Evolutionary conservation across 164 flowering plant species (phyloP).

Genomic region (Chimonanthus salicifolius): DNA sequence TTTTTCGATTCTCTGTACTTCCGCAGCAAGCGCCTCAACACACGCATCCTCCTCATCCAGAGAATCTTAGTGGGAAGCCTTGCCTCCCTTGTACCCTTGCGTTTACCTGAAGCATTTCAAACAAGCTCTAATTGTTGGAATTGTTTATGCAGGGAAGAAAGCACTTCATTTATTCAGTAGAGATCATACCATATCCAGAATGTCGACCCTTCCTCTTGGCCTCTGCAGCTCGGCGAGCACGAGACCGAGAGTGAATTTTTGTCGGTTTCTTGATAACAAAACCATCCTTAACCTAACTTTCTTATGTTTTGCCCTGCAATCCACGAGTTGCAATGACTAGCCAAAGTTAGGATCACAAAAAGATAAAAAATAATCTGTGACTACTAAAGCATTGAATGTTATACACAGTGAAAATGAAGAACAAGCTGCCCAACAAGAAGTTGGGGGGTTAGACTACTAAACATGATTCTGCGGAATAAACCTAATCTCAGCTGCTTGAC

Average conservation of each 20-base stretch:
- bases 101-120: slow-evolving; percentile 10
- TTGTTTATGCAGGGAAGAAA: neutral
- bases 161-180: neutral
- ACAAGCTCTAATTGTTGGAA: neutral
- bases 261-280: slow-evolving; percentile 28
- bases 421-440: no score
- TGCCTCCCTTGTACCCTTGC: slow-evolving; percentile 36
- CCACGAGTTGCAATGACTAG: neutral
- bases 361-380: no score
- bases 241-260: slow-evolving; percentile 31
- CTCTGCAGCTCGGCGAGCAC: slow-evolving; percentile 20
- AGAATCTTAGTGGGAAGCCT: slow-evolving; percentile 27
- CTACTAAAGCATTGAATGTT: no score
- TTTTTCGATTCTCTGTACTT: slow-evolving; percentile 27
- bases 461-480: no score
- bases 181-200: slow-evolving; percentile 24
- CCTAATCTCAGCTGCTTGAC: no score
- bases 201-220: slow-evolving; percentile 32
- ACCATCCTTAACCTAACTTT: slow-evolving; percentile 35
- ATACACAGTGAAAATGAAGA: no score
- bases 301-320: slow-evolving; percentile 26
- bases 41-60: slow-evolving; percentile 36
- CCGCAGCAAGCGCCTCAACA: slow-evolving; percentile 26
- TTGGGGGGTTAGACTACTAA: no score
- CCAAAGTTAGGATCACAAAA: neutral